Base-by-base conservation (phyloP, 148 eudicot genomes). In the Fagopyrum tataricum region DNA sequence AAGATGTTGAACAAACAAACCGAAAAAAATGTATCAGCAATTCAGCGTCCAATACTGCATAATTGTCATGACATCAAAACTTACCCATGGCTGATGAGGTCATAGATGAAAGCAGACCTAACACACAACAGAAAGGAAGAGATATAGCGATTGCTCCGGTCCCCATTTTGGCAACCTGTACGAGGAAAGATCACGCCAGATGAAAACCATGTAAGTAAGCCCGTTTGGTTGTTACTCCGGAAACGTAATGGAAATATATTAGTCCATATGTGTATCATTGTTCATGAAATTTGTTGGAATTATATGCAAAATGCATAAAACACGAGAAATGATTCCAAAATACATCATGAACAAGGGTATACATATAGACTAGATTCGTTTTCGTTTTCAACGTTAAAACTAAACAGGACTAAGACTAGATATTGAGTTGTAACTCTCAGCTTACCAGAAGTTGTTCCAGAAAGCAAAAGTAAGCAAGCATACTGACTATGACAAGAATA, bases 31-130 rank as follows among this genome's bases (percentile, higher is more conserved):
- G n/a, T 8, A 52, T 18, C 58, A 52, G 15, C 18, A 21, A 52
- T 14, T 52, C 23, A 52, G 58, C 58, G 17, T 49, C 18, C 55
- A 49, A 49, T 49, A 49, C n/a, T 49, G 55, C 55, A 49, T 49
- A 3, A 13, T 49, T 49, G n/a, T 6, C 4, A 15, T 49, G 15
- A 3, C 17, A 49, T 31, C 55, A n/a, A 49, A 59, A 76, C 79
- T 59, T 81, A 93, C 98, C 98, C 98, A 93, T 93, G 70, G 92
- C 87, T 75, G 96, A 90, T 26, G 98, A 82, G 72, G 98, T 87
- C 88, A 93, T 81, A 51, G 96, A 87, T 49, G 98, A 80, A 68
- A 93, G 87, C 66, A 93, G 85, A 77, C 96, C 98, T 74, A 93
- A 75, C 61, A 86, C 80, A 80, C 96, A 93, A 64, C 94, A 93